These are phyloP conservation scores for Colletotrichum sp. DNA, from an alignment of 2,329 filamentous ascomycete species.

Conservation along the genomic window DNA sequence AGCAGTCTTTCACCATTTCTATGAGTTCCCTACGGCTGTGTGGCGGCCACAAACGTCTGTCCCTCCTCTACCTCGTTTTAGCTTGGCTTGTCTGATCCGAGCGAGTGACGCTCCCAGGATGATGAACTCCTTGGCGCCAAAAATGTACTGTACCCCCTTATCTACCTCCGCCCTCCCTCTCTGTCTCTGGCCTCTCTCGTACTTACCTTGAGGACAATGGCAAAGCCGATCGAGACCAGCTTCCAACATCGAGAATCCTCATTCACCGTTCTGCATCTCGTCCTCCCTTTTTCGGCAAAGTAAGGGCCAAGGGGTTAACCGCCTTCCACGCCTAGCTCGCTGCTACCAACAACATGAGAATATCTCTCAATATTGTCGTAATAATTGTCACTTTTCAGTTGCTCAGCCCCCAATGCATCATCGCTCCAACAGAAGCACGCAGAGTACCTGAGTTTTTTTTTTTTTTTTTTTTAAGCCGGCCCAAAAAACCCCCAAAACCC, in stretches of 20 bases:
- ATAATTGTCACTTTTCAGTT: not conserved
- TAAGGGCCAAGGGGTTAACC: not conserved
- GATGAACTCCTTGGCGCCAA: slow-evolving; percentile 12
- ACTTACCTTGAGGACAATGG: not conserved
- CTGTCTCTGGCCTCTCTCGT: not conserved
- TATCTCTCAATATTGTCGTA: not conserved
- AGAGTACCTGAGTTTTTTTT: not conserved
- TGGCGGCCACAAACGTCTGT: not conserved
- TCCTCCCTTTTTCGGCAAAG: not conserved
- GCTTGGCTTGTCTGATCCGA: slow-evolving; percentile 19
- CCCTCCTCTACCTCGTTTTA: not conserved
- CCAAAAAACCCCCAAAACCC: too few species aligned
- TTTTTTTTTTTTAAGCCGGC: not conserved
- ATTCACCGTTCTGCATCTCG: not conserved
- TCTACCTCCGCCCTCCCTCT: not conserved
- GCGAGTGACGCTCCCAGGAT: slow-evolving; percentile 17
- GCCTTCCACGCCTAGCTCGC: not conserved
- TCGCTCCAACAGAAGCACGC: not conserved
- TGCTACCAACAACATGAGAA: not conserved
- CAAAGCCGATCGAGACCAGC: not conserved
- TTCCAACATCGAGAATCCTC: not conserved
- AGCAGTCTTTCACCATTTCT: not conserved
- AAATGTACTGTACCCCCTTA: slow-evolving; percentile 9
- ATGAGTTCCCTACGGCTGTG: not conserved
- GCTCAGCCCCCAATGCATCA: not conserved